A percentile compares a stretch with the other conserved stretches of the same genome.
Evolutionary conservation across 2,329 filamentous ascomycete genomes (phyloP).

Genomic region (Fusarium scirpi): DNA sequence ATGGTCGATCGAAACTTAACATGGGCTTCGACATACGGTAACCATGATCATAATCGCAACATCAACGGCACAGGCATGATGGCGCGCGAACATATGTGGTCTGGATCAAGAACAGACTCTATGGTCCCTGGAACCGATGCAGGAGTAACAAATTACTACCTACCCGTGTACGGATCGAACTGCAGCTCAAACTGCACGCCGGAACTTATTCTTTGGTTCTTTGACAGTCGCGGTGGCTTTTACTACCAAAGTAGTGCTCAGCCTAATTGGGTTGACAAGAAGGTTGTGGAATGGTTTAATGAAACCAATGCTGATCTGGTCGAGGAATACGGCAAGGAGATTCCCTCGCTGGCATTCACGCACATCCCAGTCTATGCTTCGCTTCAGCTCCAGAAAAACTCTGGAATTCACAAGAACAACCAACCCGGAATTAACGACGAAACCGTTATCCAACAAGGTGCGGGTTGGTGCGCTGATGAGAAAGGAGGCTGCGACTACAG

Average conservation of each 20-base stretch:
- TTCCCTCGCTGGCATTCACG: constrained; percentile 63
- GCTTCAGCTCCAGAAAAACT: constrained; percentile 39
- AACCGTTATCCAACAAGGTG: constrained; percentile 56
- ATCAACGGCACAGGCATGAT: constrained; percentile 35
- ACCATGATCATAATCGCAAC: constrained; percentile 73
- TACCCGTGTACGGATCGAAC: constrained; percentile 54
- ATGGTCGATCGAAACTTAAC: constrained; percentile 64
- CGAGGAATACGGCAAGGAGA: constrained; percentile 45
- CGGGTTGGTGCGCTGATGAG: constrained; percentile 58
- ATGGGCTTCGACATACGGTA: constrained; percentile 77
- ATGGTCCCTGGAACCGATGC: constrained; percentile 39
- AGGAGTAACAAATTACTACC: constrained; percentile 59
- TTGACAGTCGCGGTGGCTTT: constrained; percentile 71
- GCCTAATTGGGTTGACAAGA: constrained; percentile 59
- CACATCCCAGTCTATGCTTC: constrained; percentile 59
- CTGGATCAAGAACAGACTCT: constrained; percentile 37
- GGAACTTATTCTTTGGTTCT: constrained; percentile 73
- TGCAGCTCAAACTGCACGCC: constrained; percentile 51
- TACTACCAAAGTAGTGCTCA: constrained; percentile 55
- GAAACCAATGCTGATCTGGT: constrained; percentile 51
- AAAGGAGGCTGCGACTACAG: constrained; percentile 57
- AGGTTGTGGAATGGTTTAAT: constrained; percentile 60
- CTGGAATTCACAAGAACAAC: constrained; percentile 51
- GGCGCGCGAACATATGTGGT: constrained; percentile 43
- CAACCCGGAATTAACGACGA: constrained; percentile 64